Evolutionary conservation across 495 filamentous ascomycete species (phyloP).

Genomic region (Ramalina peruviana): DNA sequence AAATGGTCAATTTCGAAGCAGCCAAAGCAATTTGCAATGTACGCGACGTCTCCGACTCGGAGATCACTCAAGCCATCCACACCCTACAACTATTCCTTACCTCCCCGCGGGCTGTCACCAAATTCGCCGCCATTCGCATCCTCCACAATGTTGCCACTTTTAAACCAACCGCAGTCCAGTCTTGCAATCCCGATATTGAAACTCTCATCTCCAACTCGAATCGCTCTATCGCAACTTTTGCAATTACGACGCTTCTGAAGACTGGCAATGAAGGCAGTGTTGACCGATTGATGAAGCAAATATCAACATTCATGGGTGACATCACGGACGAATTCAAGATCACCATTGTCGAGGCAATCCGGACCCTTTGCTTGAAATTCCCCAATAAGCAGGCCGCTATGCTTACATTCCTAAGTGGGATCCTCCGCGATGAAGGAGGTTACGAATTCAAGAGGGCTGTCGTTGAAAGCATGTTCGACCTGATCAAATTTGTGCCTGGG

Average conservation of each 20-base stretch:
- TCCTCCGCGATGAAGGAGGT: slow-evolving; percentile 89
- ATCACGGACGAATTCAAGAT: slow-evolving; percentile 99
- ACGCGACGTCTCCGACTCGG: slow-evolving; percentile 80
- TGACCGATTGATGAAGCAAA: slow-evolving; percentile 97
- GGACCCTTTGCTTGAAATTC: slow-evolving; percentile 94
- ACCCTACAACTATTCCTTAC: slow-evolving; percentile 92
- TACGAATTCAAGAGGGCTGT: slow-evolving; percentile 98
- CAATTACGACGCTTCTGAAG: slow-evolving; percentile 94
- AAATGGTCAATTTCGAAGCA: slow-evolving; percentile 99
- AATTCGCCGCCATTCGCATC: slow-evolving; percentile 94
- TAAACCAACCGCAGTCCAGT: slow-evolving; percentile 81
- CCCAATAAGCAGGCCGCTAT: slow-evolving; percentile 96
- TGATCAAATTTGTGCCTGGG: slow-evolving; percentile 97
- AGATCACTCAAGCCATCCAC: slow-evolving; percentile 86
- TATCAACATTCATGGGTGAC: slow-evolving; percentile 92
- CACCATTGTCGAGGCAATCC: slow-evolving; percentile 95
- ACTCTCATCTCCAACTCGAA: slow-evolving; percentile 90
- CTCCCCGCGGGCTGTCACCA: slow-evolving; percentile 91
- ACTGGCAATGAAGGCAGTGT: slow-evolving; percentile 96
- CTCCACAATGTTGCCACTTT: slow-evolving; percentile 91
- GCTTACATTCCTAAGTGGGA: slow-evolving; percentile 89
- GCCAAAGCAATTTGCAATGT: slow-evolving; percentile 95
- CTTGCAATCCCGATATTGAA: slow-evolving; percentile 96
- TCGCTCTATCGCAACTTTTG: slow-evolving; percentile 93
- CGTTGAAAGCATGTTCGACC: slow-evolving; percentile 97